Percentiles rank a stretch among this genome's conserved stretches.
These are phyloP conservation scores for Pseudonitzschia pungens DNA, from an alignment of 108 stramenopile species.

Conservation along the genomic window DNA sequence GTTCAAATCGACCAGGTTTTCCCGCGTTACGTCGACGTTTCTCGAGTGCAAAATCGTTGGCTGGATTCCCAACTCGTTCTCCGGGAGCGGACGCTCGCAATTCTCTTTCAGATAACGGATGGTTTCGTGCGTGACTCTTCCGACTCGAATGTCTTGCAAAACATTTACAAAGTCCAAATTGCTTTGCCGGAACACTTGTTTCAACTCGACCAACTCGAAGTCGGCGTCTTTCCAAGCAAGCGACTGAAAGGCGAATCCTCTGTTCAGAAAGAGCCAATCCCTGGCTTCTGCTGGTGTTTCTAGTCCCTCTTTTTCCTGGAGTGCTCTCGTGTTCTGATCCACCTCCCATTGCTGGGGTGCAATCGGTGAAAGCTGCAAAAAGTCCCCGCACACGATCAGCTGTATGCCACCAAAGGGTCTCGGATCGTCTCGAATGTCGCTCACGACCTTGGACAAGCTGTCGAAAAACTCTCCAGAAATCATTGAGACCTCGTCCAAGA, in stretches of 20 bases:
- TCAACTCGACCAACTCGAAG: conserved; percentile 46
- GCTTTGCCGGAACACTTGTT: conserved; percentile 78
- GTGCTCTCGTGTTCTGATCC: conserved; percentile 17
- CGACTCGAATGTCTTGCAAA: conserved; percentile 76
- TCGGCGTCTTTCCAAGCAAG: conserved; percentile 30
- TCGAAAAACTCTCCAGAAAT: conserved; percentile 79
- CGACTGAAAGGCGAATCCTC: conserved; percentile 54
- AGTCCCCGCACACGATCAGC: conserved; percentile 91
- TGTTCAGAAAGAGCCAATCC: conserved; percentile 31
- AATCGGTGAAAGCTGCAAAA: conserved; percentile 75
- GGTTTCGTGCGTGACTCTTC: conserved; percentile 24
- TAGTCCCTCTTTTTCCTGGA: conserved; percentile 26
- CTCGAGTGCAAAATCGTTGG: conserved; percentile 66
- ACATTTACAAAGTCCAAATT: conserved; percentile 65
- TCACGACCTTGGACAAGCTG: conserved; percentile 47
- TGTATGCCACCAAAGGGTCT: conserved; percentile 90
- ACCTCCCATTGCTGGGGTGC: conserved; percentile 25
- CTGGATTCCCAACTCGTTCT: conserved; percentile 38
- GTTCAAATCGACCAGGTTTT: conserved; percentile 59
- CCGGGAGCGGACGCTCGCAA: conserved; percentile 36
- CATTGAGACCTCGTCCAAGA: conserved; percentile 88
- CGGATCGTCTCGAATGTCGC: conserved; percentile 34
- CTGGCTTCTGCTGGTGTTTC: not conserved
- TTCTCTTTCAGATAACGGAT: conserved; percentile 15
- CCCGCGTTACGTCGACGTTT: conserved; percentile 74